Evolutionary conservation across 108 stramenopile genomes (phyloP), one percentile per base, ranked within the genome.

Genomic region (Cyclostephanos tholiformis): DNA sequence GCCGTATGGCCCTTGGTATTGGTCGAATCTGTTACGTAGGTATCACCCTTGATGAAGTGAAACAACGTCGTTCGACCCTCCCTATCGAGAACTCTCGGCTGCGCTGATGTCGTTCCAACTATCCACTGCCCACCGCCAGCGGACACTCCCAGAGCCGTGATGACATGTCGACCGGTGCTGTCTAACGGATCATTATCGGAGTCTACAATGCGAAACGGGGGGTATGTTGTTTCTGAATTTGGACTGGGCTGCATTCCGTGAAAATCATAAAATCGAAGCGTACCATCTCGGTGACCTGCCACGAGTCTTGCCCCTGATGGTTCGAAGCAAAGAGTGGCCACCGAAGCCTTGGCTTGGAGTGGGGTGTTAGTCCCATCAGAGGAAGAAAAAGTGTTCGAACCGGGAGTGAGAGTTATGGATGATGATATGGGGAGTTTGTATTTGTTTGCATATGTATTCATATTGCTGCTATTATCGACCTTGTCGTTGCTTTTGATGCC

Each of bases 1-100:
- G 89, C 88, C 22, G 89, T 90, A 61, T 97, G 97, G 17, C 97
- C 97, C 43, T 77, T 80, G 39, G 95, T 97, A 51, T 86, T 84
- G 20, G 89, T 60, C n/a, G 87, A 71, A 80, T 97, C 95, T 14
- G 85, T 86, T 12, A 96, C 89, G 64, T 97, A 97, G 16, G 77
- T 79, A 67, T 97, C 97, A 1, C 97, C 97, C 38, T 93, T 90
- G 27, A 86, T 79, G 80, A 95, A 97, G 41, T 89, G 66, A 63
- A 71, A 81, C 19, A 84, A 53, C 41, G 90, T 80, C 60, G 91
- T 85, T 23, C 73, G 55, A 23, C 95, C 97, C 60, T 97, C 94
- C 0, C 95, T 78, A 84, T 89, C 85, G 41, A 92, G 70, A 11
- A 97, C 83, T 63, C 74, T 85, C 22, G 95, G 95, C 62, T 96